Percentiles rank a stretch among this genome's conserved stretches.
phyloP scores from a whole-genome alignment of 768 basidiomycete genomes.

The Arthromyces matolae region DNA sequence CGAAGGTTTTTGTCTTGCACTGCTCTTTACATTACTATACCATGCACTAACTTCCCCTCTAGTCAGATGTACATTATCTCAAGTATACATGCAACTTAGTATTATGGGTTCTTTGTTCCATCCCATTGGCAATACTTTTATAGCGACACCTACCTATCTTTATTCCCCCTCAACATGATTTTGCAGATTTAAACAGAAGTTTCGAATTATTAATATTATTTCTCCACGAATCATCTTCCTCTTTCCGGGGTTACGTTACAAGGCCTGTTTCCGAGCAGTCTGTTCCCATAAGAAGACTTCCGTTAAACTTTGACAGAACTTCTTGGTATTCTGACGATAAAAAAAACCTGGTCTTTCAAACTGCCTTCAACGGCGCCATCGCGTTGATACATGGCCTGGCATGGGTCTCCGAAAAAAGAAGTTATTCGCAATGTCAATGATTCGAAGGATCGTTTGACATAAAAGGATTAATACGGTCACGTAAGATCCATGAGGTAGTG shows the following conservation, averaged over 20 bases:
- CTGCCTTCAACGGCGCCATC: slow-evolving; percentile 10
- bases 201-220: neutral
- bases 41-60: slow-evolving; percentile 7
- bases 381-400: neutral
- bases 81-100: slow-evolving; percentile 6
- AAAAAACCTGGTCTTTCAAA: slow-evolving; percentile 9
- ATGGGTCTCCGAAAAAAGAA: slow-evolving; percentile 6
- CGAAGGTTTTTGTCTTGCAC: neutral
- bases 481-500: slow-evolving; percentile 8
- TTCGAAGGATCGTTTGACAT: slow-evolving; percentile 9
- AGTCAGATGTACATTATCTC: slow-evolving; percentile 13
- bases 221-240: slow-evolving; percentile 14
- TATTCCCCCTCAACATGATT: slow-evolving; percentile 4
- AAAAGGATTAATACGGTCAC: slow-evolving; percentile 18
- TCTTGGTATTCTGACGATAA: slow-evolving; percentile 2
- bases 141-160: slow-evolving; percentile 9
- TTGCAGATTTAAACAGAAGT: neutral
- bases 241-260: slow-evolving; percentile 3
- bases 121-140: neutral
- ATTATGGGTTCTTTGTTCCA: neutral
- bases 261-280: slow-evolving; percentile 7
- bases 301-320: slow-evolving; percentile 13
- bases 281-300: slow-evolving; percentile 11
- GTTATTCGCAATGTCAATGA: slow-evolving; percentile 5
- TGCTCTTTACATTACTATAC: slow-evolving; percentile 7